Percentiles rank a stretch among this genome's conserved stretches.
phyloP scores from a whole-genome alignment of 2,329 filamentous ascomycete genomes.

The Fusarium pseudonygamai region DNA sequence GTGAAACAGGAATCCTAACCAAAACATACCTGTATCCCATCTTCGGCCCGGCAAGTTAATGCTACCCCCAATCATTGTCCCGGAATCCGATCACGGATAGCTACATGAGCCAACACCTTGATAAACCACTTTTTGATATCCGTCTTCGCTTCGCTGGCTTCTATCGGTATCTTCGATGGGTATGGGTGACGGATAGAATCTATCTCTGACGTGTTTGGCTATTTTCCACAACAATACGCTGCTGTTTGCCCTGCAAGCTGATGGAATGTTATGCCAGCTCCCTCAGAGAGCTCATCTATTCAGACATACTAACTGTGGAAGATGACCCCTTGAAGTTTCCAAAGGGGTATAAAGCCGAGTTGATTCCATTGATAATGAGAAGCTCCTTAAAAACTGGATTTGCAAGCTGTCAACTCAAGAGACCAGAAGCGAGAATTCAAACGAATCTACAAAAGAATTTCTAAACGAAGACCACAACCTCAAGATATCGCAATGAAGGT shows the following conservation, averaged over 20 bases:
- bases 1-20: slow-evolving; percentile 5
- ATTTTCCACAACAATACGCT: slow-evolving; percentile 11
- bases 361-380: neutral
- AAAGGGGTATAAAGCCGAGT: neutral
- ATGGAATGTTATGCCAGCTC: slow-evolving; percentile 8
- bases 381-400: neutral
- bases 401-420: neutral
- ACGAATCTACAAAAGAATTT: neutral
- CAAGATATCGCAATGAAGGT: slow-evolving; percentile 22
- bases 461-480: neutral
- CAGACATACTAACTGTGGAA: slow-evolving; percentile 2
- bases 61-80: slow-evolving; percentile 16
- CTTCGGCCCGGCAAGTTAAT: slow-evolving; percentile 27
- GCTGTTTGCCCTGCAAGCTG: slow-evolving; percentile 12
- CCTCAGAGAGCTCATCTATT: neutral
- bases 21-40: slow-evolving; percentile 7
- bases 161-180: neutral
- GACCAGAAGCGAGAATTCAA: neutral
- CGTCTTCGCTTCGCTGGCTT: neutral
- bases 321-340: neutral
- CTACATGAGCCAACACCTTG: slow-evolving; percentile 26
- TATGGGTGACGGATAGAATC: neutral
- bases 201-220: neutral
- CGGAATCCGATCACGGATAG: slow-evolving; percentile 14
- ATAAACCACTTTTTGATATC: slow-evolving; percentile 16